phyloP scores from a whole-genome alignment of 108 stramenopile genomes.

The Fistulifera solaris region DNA sequence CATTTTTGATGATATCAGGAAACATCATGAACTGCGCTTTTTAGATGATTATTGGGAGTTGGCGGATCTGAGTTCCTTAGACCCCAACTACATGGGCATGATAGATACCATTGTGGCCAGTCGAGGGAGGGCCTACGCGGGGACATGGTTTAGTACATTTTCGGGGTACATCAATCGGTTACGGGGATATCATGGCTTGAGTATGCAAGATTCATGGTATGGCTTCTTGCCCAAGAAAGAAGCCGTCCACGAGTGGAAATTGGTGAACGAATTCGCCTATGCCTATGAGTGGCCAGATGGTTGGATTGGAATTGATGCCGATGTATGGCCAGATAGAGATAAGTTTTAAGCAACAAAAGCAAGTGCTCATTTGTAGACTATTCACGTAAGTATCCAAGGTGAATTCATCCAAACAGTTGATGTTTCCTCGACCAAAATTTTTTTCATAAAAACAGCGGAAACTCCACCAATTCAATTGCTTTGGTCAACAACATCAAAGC shows the following conservation, averaged over 20 bases:
- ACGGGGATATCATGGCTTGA: slow-evolving; percentile 68
- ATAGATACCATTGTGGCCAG: slow-evolving; percentile 87
- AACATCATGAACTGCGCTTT: slow-evolving; percentile 59
- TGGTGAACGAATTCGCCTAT: slow-evolving; percentile 23
- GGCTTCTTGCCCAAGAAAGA: slow-evolving; percentile 48
- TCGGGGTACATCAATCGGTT: slow-evolving; percentile 87
- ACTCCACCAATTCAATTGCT: no score
- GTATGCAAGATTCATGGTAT: slow-evolving; percentile 61
- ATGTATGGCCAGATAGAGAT: slow-evolving; percentile 37
- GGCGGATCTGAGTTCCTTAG: slow-evolving; percentile 48
- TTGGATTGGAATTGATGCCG: slow-evolving; percentile 72
- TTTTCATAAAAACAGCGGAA: no score
- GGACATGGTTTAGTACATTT: slow-evolving; percentile 91
- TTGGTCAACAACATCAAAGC: no score
- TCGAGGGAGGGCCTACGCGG: slow-evolving; percentile 78
- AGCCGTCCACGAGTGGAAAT: slow-evolving; percentile 41
- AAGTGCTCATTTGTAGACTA: no score
- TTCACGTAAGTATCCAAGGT: no score
- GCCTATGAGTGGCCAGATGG: slow-evolving; percentile 66
- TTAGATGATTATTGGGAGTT: slow-evolving; percentile 65
- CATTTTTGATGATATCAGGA: slow-evolving; percentile 70
- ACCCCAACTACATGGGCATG: slow-evolving; percentile 89
- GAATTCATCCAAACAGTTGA: no score
- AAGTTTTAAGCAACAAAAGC: slow-evolving; percentile 27
- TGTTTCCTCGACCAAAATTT: no score